Percentiles rank a stretch among this genome's conserved stretches.
Conservation (phyloP, 345 rosid genomes). For the Noccaea caerulescens region DNA sequence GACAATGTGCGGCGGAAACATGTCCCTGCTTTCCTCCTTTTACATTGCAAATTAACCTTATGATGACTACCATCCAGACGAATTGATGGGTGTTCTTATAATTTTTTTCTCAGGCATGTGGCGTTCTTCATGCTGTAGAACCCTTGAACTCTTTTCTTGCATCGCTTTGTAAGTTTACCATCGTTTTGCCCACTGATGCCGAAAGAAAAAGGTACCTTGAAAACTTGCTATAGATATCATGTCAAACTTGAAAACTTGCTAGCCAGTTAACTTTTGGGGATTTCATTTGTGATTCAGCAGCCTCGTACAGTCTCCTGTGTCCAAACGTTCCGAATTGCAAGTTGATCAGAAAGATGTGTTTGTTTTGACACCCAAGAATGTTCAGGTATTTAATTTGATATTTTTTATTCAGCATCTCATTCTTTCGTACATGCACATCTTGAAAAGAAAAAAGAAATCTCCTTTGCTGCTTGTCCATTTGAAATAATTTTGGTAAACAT, state of each 20-base stretch:
- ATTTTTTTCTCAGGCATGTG: slow-evolving; percentile 77
- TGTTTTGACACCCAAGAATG: slow-evolving; percentile 93
- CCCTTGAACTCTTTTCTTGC: slow-evolving; percentile 97
- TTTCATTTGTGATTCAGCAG: slow-evolving; percentile 60
- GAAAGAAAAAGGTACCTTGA: slow-evolving; percentile 74
- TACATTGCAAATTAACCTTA: slow-evolving; percentile 8
- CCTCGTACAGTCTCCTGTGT: slow-evolving; percentile 69
- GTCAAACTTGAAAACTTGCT: slow-evolving; percentile 25
- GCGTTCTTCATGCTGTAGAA: slow-evolving; percentile 93
- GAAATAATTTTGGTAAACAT: slow-evolving; percentile 6
- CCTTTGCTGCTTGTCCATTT: slow-evolving; percentile 15
- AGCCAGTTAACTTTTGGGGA: slow-evolving; percentile 20
- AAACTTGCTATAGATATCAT: slow-evolving; percentile 12
- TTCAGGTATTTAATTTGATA: slow-evolving; percentile 65
- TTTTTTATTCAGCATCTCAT: slow-evolving; percentile 15
- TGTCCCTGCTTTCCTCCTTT: slow-evolving; percentile 22
- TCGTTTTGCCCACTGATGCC: slow-evolving; percentile 74
- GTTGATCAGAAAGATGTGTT: slow-evolving; percentile 76
- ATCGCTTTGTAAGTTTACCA: slow-evolving; percentile 93
- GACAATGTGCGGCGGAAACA: neutral
- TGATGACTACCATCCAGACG: slow-evolving; percentile 27
- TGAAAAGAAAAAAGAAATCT: neutral
- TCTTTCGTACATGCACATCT: slow-evolving; percentile 26
- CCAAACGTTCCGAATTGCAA: slow-evolving; percentile 73
- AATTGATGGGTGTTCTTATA: slow-evolving; percentile 23